These are phyloP conservation scores for Mucor velutinosus DNA, from an alignment of 371 early-diverging fungal species.

Conservation along the genomic window DNA sequence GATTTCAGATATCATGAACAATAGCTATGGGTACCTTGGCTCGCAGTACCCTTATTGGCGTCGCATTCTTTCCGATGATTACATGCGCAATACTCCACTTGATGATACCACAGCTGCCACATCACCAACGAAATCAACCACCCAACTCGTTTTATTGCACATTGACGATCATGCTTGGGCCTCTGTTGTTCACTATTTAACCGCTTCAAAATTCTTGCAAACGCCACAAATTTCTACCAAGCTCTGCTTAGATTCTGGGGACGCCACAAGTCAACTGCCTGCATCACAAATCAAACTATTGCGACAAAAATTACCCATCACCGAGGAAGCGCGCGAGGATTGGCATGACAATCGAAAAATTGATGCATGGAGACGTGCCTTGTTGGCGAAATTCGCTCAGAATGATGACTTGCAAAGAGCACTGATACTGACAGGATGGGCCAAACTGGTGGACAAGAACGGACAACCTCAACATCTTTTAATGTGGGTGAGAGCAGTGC, in stretches of 20 bases:
- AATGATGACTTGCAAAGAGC: slow-evolving; percentile 35
- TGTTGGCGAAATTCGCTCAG: slow-evolving; percentile 35
- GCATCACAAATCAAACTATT: slow-evolving; percentile 16
- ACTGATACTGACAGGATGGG: slow-evolving; percentile 33
- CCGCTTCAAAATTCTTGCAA: slow-evolving; percentile 22
- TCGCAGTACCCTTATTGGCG: slow-evolving; percentile 37
- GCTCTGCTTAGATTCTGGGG: slow-evolving; percentile 24
- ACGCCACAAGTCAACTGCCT: slow-evolving; percentile 13
- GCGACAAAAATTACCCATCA: neutral
- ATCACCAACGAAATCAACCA: neutral
- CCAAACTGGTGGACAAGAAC: slow-evolving; percentile 26
- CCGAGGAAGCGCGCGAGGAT: slow-evolving; percentile 16
- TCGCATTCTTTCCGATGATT: slow-evolving; percentile 31
- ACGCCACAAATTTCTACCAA: slow-evolving; percentile 16
- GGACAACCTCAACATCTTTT: slow-evolving; percentile 16
- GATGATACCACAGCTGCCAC: neutral
- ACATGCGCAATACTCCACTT: slow-evolving; percentile 33
- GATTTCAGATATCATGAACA: slow-evolving; percentile 20
- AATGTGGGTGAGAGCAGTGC: slow-evolving; percentile 34
- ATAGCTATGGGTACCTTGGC: slow-evolving; percentile 25
- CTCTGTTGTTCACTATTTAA: slow-evolving; percentile 33
- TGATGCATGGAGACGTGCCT: slow-evolving; percentile 22
- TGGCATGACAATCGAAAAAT: slow-evolving; percentile 20
- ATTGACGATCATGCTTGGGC: slow-evolving; percentile 42
- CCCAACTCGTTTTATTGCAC: slow-evolving; percentile 29